Conservation (phyloP, 2,329 filamentous ascomycete genomes). For the Graphilbum sp. region DNA sequence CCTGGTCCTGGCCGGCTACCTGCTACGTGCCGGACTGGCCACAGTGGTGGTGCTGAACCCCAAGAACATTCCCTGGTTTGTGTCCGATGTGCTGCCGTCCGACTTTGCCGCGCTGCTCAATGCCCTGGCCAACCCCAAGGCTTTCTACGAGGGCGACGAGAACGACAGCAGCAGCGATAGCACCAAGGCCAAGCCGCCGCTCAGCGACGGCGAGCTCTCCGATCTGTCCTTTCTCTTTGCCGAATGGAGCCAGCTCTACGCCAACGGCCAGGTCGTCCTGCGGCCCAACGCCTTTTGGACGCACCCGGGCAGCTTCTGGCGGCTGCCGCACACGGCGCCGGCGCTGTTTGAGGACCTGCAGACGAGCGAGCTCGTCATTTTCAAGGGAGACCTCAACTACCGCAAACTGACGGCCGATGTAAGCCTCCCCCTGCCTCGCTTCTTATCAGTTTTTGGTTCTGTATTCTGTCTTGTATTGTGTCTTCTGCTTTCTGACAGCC, state of each 20-base stretch:
- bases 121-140: slow-evolving; percentile 58
- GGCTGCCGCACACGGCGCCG: slow-evolving; percentile 53
- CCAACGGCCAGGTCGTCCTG: slow-evolving; percentile 68
- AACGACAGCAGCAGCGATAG: slow-evolving; percentile 43
- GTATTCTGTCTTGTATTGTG: too few species aligned
- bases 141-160: slow-evolving; percentile 64
- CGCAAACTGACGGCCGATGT: slow-evolving; percentile 83
- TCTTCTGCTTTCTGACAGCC: too few species aligned
- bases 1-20: slow-evolving; percentile 76
- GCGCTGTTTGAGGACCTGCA: slow-evolving; percentile 63
- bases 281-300: slow-evolving; percentile 90
- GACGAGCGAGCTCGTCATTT: slow-evolving; percentile 73
- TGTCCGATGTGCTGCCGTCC: slow-evolving; percentile 77
- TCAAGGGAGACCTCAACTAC: slow-evolving; percentile 97
- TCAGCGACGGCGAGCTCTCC: slow-evolving; percentile 50
- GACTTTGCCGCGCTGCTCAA: slow-evolving; percentile 76
- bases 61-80: slow-evolving; percentile 95
- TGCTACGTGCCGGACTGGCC: slow-evolving; percentile 70
- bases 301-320: slow-evolving; percentile 72
- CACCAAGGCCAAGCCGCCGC: slow-evolving; percentile 40
- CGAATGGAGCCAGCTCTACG: slow-evolving; percentile 66
- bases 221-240: slow-evolving; percentile 64
- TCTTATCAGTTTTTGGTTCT: too few species aligned
- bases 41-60: slow-evolving; percentile 80
- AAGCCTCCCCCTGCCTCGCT: slow-evolving; percentile 21